phyloP scores from a whole-genome alignment of 495 filamentous ascomycete genomes.

The Bombardia bombarda region DNA sequence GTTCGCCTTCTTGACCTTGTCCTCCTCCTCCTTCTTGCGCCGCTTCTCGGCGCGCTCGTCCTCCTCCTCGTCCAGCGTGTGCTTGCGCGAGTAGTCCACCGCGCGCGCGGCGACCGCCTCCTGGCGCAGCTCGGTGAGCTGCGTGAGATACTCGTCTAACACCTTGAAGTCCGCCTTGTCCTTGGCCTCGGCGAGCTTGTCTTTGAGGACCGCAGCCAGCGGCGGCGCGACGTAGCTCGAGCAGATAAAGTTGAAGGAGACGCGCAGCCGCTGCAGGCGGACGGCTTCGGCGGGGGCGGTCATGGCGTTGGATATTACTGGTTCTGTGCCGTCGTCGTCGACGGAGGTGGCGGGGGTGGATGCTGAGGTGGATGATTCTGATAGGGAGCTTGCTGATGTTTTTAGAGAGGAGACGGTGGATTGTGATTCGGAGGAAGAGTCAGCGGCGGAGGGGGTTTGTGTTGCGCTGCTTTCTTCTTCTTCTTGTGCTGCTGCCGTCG shows the following conservation, averaged over 20 bases:
- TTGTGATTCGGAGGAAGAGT: slow-evolving; percentile 30
- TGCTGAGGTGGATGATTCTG: slow-evolving; percentile 36
- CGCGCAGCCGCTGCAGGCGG: slow-evolving; percentile 63
- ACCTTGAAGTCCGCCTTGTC: slow-evolving; percentile 54
- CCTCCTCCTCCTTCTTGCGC: slow-evolving; percentile 55
- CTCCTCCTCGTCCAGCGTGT: slow-evolving; percentile 62
- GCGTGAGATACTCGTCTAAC: slow-evolving; percentile 57
- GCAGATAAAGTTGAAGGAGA: slow-evolving; percentile 67
- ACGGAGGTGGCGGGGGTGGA: slow-evolving; percentile 38
- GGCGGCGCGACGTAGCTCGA: slow-evolving; percentile 56
- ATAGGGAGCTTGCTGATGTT: slow-evolving; percentile 28
- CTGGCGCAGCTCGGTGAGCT: slow-evolving; percentile 54
- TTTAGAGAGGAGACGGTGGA: slow-evolving; percentile 26
- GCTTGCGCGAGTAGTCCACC: slow-evolving; percentile 69
- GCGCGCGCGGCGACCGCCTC: slow-evolving; percentile 62
- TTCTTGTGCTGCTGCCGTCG: slow-evolving; percentile 8
- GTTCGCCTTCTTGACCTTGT: slow-evolving; percentile 54
- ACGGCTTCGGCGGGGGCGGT: slow-evolving; percentile 42
- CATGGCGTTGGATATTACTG: slow-evolving; percentile 43
- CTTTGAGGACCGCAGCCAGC: slow-evolving; percentile 42
- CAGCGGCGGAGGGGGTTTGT: too few species aligned
- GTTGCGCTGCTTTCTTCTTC: slow-evolving; percentile 16
- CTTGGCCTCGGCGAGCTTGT: slow-evolving; percentile 33
- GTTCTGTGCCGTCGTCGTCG: too few species aligned
- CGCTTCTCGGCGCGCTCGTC: slow-evolving; percentile 72